These are phyloP conservation scores for Penicillium sp. DNA, from an alignment of 2,329 filamentous ascomycete genomes.

Conservation along the genomic window DNA sequence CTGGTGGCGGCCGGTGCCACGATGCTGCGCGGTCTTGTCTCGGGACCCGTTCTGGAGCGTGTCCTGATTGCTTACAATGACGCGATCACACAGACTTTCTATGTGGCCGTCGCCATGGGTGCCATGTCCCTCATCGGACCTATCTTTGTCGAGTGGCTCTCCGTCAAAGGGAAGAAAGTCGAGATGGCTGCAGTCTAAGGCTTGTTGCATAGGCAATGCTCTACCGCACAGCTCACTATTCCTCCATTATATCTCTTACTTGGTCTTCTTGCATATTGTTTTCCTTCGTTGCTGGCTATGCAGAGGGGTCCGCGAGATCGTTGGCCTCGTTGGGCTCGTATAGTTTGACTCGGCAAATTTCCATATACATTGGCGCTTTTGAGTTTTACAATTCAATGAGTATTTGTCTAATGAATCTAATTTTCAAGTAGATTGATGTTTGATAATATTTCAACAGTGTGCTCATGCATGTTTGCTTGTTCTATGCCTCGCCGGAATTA, in stretches of 20 bases:
- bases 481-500: slow-evolving; percentile 8
- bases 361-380: slow-evolving; percentile 7
- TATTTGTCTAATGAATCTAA: neutral
- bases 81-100: slow-evolving; percentile 44
- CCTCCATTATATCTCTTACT: neutral
- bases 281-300: neutral
- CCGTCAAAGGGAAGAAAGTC: slow-evolving; percentile 43
- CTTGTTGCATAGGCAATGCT: neutral
- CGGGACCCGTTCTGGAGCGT: slow-evolving; percentile 29
- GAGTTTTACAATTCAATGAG: slow-evolving; percentile 5
- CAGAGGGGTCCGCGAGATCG: neutral
- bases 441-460: neutral
- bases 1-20: slow-evolving; percentile 45
- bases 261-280: slow-evolving; percentile 24
- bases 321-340: neutral
- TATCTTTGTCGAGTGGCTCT: slow-evolving; percentile 46
- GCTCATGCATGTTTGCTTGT: neutral
- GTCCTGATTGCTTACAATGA: slow-evolving; percentile 44
- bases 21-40: slow-evolving; percentile 37
- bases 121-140: slow-evolving; percentile 40
- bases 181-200: slow-evolving; percentile 26
- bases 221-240: neutral
- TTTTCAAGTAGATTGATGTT: neutral
- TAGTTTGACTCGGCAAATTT: neutral
- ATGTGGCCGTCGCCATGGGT: slow-evolving; percentile 44